Evolutionary conservation across 2,329 filamentous ascomycete species (phyloP), one percentile per base, ranked within the genome.

Genomic region (Colletotrichum magnum): DNA sequence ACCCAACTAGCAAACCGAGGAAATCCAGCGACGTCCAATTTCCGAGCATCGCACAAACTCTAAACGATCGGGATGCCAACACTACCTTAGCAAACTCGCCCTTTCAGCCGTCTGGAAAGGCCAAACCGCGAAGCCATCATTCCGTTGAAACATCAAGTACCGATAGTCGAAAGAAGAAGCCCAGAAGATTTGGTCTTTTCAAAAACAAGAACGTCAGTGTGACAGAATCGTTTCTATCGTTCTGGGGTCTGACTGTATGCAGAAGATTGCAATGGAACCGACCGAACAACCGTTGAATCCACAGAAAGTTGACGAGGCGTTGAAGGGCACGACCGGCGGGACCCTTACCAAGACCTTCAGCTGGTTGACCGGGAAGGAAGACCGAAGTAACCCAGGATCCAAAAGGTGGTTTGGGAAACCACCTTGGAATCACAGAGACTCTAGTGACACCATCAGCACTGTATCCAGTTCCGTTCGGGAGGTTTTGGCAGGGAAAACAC

Each of bases 401-500:
- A 28, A 21, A 24, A 43, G 47, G 21, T 67, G 58, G 57, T 67
- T 60, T 41, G 57, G 50, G 45, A 82, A 75, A 48, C 77, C 79
- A 10, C 80, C 80, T 2, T 84, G 83, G 81, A 76, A 77, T 50
- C 79, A 79, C 4, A 84, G 81, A 65, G 72, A 76, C 18, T 84
- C 83, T 1, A 74, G 62, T 7, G 78, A 78, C 4, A 84, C 83
- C 0, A 72, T 75, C 24, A 79, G 72, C 68, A 84, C 79, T 58
- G 76, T 79, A n/a, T 77, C 81, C 10, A 85, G 83, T 69, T 85
- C 83, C 4, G 71, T 84, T 9, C 77, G 78, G 32, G 79, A 82
- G 10, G 73, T 83, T 5, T 74, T 84, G 45, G 77, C 76, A n/a
- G 80, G 80, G 16, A 72, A 72, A 26, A 81, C 80, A 5, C 80